phyloP scores from a whole-genome alignment of 768 basidiomycete species.

The Lentinus brumalis region DNA sequence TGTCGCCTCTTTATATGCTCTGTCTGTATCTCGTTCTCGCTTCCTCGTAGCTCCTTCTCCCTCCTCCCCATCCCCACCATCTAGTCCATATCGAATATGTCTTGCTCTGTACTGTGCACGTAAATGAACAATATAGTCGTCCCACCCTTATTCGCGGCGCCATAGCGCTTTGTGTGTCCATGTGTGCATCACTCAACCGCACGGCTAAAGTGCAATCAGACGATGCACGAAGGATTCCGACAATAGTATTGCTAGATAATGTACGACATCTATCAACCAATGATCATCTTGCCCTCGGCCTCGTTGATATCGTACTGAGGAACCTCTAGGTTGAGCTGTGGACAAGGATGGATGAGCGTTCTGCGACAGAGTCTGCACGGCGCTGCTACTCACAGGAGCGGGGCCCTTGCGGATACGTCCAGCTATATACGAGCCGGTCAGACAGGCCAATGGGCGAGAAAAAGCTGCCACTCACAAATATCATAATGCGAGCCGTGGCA shows the following conservation, averaged over 20 bases:
- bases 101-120: background rate
- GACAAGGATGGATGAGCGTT: slow-evolving; percentile 11
- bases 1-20: background rate
- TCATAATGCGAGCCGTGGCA: slow-evolving; percentile 99
- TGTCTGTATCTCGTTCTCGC: background rate
- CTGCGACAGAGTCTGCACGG: background rate
- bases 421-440: slow-evolving; percentile 46
- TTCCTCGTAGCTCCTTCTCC: background rate
- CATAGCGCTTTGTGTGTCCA: background rate
- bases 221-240: background rate
- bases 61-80: background rate
- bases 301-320: slow-evolving; percentile 89
- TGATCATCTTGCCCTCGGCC: slow-evolving; percentile 79
- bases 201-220: too few relatives aligned
- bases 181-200: background rate
- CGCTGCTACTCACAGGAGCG: slow-evolving; percentile 71
- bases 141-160: background rate
- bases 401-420: slow-evolving; percentile 96
- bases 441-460: background rate
- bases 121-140: background rate
- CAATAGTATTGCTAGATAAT: slow-evolving; percentile 10
- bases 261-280: slow-evolving; percentile 58
- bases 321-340: slow-evolving; percentile 89
- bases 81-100: slow-evolving; percentile 1
- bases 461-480: slow-evolving; percentile 63